Base-by-base conservation (phyloP, 331 rosid genomes). In the Arachis monticola region DNA sequence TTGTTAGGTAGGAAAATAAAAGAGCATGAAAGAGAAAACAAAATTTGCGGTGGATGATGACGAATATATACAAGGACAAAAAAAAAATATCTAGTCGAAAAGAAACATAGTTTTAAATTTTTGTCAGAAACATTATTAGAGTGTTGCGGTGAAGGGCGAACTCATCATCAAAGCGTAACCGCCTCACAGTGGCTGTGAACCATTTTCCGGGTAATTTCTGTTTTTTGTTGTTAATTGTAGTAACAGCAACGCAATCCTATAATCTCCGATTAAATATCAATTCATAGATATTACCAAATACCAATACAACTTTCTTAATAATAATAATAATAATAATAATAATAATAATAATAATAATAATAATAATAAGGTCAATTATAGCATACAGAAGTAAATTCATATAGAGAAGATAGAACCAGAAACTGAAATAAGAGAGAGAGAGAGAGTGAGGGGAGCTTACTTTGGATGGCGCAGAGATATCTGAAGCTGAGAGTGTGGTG, bases 391-490 rank as follows among this genome's bases (percentile, higher is more conserved):
- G n/a, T n/a, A n/a, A n/a, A n/a, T n/a, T n/a, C n/a, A n/a, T n/a
- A n/a, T n/a, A 10, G 6, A 27, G 0, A 58, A 5, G 41, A 59
- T 3, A 58, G n/a, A n/a, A n/a, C 7, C 27, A 62, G 11, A 73
- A 35, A 62, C 32, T 7, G n/a, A 9, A 35, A 35, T 35, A 4
- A 30, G 57, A 51, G 10, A 2, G 10, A 45, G 38, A 42, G 11
- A n/a, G 45, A 56, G 51, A 7, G 30, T 5, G 6, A 53, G 30
- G 45, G 55, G 68, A 46, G 50, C 55, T 80, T 80, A 80, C 84
- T 44, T 60, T 69, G 72, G 65, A 61, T 0, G 65, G 52, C 0
- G 42, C 11, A 78, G 73, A 22, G 22, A 22, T 22, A 22, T 22
- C 22, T 22, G 22, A 22, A 22, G 22, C 22, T 22, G 22, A 22